These are phyloP conservation scores for Ophiognomonia clavigignenti-juglandacearum DNA, from an alignment of 2,329 filamentous ascomycete species.

Conservation along the genomic window DNA sequence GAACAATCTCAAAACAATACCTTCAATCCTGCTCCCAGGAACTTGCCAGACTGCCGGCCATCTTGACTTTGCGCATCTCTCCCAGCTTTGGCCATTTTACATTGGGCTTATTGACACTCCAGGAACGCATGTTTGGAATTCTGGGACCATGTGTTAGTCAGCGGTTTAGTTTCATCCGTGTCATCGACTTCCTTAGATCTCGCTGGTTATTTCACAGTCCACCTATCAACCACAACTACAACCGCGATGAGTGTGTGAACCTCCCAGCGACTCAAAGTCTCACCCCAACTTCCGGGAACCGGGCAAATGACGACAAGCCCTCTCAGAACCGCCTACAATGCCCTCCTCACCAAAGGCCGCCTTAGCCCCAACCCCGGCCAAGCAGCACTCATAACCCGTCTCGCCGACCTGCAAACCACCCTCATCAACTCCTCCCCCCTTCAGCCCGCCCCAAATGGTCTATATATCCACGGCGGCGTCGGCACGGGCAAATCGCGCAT, in stretches of 20 bases:
- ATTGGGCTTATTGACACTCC: too few species aligned
- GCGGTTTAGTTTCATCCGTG: too few species aligned
- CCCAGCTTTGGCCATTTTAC: too few species aligned
- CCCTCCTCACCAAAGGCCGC: neutral
- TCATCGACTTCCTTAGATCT: neutral
- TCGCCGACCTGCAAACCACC: neutral
- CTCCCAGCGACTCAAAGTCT: neutral
- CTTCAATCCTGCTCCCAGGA: neutral
- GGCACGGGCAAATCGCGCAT: neutral
- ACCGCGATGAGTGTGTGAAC: neutral
- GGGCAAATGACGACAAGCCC: neutral
- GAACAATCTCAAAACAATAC: neutral
- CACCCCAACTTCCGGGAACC: neutral
- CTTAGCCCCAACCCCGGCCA: neutral
- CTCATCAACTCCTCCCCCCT: neutral
- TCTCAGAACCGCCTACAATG: neutral
- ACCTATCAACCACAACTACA: neutral
- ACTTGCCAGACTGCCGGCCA: too few species aligned
- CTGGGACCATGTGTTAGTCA: too few species aligned
- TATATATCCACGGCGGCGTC: neutral
- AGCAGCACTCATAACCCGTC: neutral
- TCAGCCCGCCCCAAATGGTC: neutral
- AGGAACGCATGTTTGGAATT: too few species aligned
- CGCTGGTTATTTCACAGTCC: too few species aligned
- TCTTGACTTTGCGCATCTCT: too few species aligned